A percentile compares a stretch with the other conserved stretches of the same genome.
phyloP scores from a whole-genome alignment of 176 grass and related monocot species.

The Aegilops umbellulata region DNA sequence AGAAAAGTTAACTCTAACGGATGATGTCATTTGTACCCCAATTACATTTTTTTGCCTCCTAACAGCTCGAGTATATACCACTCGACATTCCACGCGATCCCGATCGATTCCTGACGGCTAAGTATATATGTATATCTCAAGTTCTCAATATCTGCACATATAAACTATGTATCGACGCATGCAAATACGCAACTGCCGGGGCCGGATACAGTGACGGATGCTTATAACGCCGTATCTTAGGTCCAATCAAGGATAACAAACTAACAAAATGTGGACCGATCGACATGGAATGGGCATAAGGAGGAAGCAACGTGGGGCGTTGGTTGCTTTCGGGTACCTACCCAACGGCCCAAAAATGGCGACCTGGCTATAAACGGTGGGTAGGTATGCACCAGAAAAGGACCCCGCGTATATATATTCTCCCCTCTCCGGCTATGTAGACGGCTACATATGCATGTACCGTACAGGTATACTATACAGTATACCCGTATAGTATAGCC shows the following conservation, averaged over 20 bases:
- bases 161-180: neutral
- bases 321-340: neutral
- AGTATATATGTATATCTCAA: neutral
- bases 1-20: neutral
- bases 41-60: neutral
- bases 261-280: neutral
- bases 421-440: neutral
- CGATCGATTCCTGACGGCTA: neutral
- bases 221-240: neutral
- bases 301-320: no score
- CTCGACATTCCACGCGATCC: neutral
- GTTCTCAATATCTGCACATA: no score
- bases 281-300: neutral
- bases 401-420: neutral
- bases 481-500: neutral
- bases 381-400: slow-evolving; percentile 39
- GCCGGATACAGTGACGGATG: neutral
- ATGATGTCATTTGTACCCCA: neutral
- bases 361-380: slow-evolving; percentile 3
- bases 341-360: slow-evolving; percentile 10
- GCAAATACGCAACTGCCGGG: neutral
- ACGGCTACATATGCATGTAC: neutral
- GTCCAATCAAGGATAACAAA: neutral
- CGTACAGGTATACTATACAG: neutral
- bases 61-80: neutral